phyloP scores from a whole-genome alignment of 139 green algal species.

The Raphidocelis subcapitata region DNA sequence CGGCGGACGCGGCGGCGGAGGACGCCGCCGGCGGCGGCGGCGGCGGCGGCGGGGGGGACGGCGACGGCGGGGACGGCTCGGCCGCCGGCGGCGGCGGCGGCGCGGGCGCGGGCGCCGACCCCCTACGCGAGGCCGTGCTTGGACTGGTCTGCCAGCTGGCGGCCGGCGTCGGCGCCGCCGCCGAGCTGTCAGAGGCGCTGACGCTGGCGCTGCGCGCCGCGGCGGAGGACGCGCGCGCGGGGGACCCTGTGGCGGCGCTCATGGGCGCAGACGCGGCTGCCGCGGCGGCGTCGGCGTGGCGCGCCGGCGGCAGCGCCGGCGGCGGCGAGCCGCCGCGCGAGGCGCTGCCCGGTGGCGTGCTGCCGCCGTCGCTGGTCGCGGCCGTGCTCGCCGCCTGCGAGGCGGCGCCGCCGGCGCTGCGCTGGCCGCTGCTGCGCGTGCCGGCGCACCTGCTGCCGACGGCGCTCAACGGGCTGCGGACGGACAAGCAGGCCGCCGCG shows the following conservation, averaged over 20 bases:
- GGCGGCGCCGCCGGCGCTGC: neutral
- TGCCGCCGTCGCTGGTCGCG: conserved; percentile 11
- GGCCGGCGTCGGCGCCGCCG: neutral
- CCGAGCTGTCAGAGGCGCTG: conserved; percentile 24
- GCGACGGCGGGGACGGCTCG: neutral
- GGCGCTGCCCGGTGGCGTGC: conserved; percentile 11
- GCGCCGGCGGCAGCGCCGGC: neutral
- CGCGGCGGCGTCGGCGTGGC: neutral
- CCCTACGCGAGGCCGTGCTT: conserved; percentile 1
- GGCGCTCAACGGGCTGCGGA: neutral
- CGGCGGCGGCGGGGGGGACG: neutral
- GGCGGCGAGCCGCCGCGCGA: neutral
- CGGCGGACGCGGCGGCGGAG: neutral
- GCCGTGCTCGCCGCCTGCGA: conserved; percentile 6
- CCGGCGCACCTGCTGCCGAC: conserved; percentile 13
- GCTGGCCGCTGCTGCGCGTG: conserved; percentile 3
- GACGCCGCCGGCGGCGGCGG: neutral
- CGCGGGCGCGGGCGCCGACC: neutral
- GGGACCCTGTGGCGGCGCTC: neutral
- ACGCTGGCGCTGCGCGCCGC: conserved; percentile 4
- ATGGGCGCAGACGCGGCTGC: neutral
- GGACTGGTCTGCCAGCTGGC: conserved; percentile 7
- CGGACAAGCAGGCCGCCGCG: too few species aligned
- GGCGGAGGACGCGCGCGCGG: conserved; percentile 3
- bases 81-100: neutral